Percentiles rank a stretch among this genome's conserved stretches.
Conservation (phyloP, 148 eudicot genomes). For the Arbutus unedo region DNA sequence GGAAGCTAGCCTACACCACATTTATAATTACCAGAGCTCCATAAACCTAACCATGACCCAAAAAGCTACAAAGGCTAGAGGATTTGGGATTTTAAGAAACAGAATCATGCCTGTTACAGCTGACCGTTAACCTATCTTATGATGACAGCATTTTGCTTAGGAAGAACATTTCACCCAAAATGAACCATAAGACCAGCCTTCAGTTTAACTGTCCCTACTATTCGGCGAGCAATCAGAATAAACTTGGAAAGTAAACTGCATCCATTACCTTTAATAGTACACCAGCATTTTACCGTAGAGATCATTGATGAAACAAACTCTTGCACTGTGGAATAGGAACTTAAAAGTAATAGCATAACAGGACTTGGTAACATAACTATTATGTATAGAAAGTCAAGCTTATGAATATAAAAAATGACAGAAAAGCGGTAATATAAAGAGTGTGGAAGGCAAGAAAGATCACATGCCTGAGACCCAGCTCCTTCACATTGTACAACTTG, state of each 20-base stretch:
- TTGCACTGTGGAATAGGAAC: not conserved
- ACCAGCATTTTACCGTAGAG: not conserved
- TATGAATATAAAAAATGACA: not conserved
- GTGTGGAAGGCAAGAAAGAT: not conserved
- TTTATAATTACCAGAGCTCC: not conserved
- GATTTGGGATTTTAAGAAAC: not conserved
- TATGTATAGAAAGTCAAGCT: not conserved
- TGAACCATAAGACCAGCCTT: not conserved
- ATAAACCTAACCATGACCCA: not conserved
- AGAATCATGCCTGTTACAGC: not conserved
- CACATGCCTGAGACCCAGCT: constrained; percentile 45
- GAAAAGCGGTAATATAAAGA: not conserved
- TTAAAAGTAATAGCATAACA: not conserved
- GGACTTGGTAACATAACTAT: not conserved
- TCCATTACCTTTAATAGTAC: not conserved
- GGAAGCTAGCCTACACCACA: not conserved
- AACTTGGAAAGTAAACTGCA: not conserved
- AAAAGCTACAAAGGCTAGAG: not conserved
- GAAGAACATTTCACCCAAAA: not conserved
- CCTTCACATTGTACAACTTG: constrained; percentile 43
- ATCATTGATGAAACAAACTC: not conserved
- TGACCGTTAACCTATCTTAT: not conserved
- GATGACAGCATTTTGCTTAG: not conserved
- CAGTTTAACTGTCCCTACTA: not conserved
- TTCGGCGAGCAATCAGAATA: not conserved